phyloP scores from a whole-genome alignment of 2,329 filamentous ascomycete genomes.

The Diaporthe velutina region DNA sequence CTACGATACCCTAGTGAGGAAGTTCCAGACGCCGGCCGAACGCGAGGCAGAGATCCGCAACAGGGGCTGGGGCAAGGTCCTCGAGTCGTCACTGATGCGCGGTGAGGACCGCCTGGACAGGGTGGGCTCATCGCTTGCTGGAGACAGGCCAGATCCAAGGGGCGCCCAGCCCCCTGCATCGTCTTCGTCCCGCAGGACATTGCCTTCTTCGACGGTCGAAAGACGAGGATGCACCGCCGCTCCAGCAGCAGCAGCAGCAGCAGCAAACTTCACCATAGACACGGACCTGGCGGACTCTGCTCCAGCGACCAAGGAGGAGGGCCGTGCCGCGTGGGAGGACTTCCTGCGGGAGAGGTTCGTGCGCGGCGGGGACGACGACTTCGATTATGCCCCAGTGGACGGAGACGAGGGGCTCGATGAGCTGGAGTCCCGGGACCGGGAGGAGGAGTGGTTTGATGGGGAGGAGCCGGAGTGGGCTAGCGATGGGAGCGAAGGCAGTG shows the following conservation, averaged over 20 bases:
- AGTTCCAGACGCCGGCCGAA: constrained; percentile 80
- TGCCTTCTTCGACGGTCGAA: not conserved
- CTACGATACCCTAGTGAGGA: constrained; percentile 84
- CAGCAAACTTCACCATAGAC: constrained; percentile 54
- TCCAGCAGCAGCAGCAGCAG: not conserved
- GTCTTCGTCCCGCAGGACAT: not conserved
- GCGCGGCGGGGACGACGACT: constrained; percentile 80
- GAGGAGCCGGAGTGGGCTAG: constrained; percentile 79
- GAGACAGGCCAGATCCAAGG: constrained; percentile 57
- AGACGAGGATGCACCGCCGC: not conserved
- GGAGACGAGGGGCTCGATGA: constrained; percentile 78
- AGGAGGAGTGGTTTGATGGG: constrained; percentile 85
- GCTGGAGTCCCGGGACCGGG: constrained; percentile 68
- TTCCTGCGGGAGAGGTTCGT: constrained; percentile 83
- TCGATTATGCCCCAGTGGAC: constrained; percentile 82
- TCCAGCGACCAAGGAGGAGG: constrained; percentile 73
- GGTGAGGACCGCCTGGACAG: constrained; percentile 81
- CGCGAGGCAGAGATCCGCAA: constrained; percentile 78
- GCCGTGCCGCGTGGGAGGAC: constrained; percentile 75
- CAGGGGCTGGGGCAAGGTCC: constrained; percentile 83
- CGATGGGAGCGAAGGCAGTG: constrained; percentile 48
- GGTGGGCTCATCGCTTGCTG: constrained; percentile 49
- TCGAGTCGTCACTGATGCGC: constrained; percentile 82
- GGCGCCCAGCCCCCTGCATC: not conserved
- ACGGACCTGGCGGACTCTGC: constrained; percentile 60